Evolutionary conservation across 2,329 filamentous ascomycete genomes (phyloP).

Genomic region (Chaetomiaceae sp.): DNA sequence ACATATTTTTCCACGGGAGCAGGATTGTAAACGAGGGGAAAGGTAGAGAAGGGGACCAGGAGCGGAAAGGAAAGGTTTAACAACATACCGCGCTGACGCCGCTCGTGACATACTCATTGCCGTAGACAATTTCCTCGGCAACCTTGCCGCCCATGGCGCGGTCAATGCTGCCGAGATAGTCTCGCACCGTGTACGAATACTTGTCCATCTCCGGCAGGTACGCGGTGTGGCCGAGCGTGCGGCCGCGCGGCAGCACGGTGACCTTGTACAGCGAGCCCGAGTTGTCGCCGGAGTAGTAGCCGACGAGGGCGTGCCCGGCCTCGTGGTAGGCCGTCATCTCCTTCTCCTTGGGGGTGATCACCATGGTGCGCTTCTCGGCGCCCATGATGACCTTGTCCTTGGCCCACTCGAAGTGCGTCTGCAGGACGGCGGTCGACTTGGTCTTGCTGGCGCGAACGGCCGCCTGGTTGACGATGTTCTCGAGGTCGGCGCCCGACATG

Average conservation of each 20-base stretch:
- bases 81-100: slow-evolving; percentile 69
- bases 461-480: slow-evolving; percentile 95
- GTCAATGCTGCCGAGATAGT: slow-evolving; percentile 67
- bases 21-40: too few relatives aligned
- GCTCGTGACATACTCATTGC: slow-evolving; percentile 83
- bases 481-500: slow-evolving; percentile 89
- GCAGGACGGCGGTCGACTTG: slow-evolving; percentile 67
- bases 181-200: slow-evolving; percentile 77
- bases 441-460: slow-evolving; percentile 90
- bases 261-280: slow-evolving; percentile 88
- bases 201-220: slow-evolving; percentile 88
- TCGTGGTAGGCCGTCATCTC: slow-evolving; percentile 96
- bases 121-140: slow-evolving; percentile 80
- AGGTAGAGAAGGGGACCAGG: too few relatives aligned
- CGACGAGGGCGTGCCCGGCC: slow-evolving; percentile 88
- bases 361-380: slow-evolving; percentile 79
- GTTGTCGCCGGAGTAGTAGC: slow-evolving; percentile 68
- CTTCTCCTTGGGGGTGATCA: slow-evolving; percentile 92
- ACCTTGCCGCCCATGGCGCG: slow-evolving; percentile 72
- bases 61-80: neutral
- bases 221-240: slow-evolving; percentile 78
- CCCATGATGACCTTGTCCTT: slow-evolving; percentile 99
- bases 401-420: slow-evolving; percentile 88
- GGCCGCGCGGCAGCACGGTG: slow-evolving; percentile 88
- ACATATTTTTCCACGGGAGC: too few relatives aligned